These are phyloP conservation scores for Colletotrichum siamense DNA, from an alignment of 2,329 filamentous ascomycete genomes.

Conservation along the genomic window DNA sequence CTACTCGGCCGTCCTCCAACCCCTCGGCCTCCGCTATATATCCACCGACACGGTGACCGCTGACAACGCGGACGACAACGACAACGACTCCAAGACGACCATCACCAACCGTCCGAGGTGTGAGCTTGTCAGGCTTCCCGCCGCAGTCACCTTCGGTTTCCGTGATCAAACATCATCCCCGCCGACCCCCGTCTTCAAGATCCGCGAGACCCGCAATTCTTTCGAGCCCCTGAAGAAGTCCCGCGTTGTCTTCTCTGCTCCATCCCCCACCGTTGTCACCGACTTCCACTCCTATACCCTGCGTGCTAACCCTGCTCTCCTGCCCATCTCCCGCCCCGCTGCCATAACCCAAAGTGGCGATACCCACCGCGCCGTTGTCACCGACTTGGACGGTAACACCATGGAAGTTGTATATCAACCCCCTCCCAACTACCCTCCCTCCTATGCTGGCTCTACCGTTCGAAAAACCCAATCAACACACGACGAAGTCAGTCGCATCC, in stretches of 20 bases:
- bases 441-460: conserved; percentile 38
- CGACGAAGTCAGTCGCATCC: conserved; percentile 48
- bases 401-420: conserved; percentile 76
- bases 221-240: conserved; percentile 45
- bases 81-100: not conserved
- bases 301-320: conserved; percentile 62
- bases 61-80: not conserved
- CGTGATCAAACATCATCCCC: conserved; percentile 26
- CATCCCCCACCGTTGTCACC: conserved; percentile 68
- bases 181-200: conserved; percentile 47
- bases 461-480: conserved; percentile 40
- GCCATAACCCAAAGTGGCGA: conserved; percentile 37
- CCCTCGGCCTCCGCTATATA: conserved; percentile 77
- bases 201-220: conserved; percentile 47
- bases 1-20: conserved; percentile 79
- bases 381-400: conserved; percentile 84
- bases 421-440: conserved; percentile 33
- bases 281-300: conserved; percentile 75
- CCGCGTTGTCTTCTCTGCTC: conserved; percentile 71
- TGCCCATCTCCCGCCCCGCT: conserved; percentile 49
- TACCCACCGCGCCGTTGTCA: conserved; percentile 59
- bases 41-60: conserved; percentile 31
- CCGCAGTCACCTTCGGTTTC: conserved; percentile 48
- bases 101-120: not conserved
- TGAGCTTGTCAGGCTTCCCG: not conserved